Evolutionary conservation across 192 early-diverging fungal species (phyloP).

Genomic region (Gaertneriomyces sp.): DNA sequence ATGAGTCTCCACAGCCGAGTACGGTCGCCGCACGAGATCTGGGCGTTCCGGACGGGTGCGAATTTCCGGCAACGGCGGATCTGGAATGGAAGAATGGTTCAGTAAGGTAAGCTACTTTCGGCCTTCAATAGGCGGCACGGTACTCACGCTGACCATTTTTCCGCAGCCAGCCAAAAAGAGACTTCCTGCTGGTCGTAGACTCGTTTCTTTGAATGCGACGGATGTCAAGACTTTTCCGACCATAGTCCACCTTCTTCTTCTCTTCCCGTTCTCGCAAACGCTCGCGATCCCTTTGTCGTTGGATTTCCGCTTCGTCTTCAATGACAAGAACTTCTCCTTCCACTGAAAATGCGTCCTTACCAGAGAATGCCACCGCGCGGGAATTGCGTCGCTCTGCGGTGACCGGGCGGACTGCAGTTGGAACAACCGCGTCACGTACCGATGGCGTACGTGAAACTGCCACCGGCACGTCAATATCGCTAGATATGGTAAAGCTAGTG

Average conservation of each 20-base stretch:
- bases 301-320: not conserved
- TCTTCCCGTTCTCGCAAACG: slow-evolving; percentile 10
- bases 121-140: not conserved
- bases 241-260: slow-evolving; percentile 20
- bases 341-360: not conserved
- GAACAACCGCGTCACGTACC: not conserved
- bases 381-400: not conserved
- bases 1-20: slow-evolving; percentile 15
- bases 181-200: slow-evolving; percentile 12
- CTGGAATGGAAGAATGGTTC: not conserved
- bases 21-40: slow-evolving; percentile 1
- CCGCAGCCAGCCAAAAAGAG: slow-evolving; percentile 25
- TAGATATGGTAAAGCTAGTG: no score
- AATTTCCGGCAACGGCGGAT: not conserved
- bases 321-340: not conserved
- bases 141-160: slow-evolving; percentile 17
- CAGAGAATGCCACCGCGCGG: not conserved
- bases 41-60: not conserved
- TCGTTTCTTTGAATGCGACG: slow-evolving; percentile 8
- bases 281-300: not conserved
- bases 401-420: not conserved
- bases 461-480: no score
- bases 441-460: not conserved
- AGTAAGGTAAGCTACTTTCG: not conserved
- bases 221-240: slow-evolving; percentile 31